Evolutionary conservation across 352 stramenopile species (phyloP), one percentile per base, ranked within the genome.

Genomic region (Pythium guiyangense): DNA sequence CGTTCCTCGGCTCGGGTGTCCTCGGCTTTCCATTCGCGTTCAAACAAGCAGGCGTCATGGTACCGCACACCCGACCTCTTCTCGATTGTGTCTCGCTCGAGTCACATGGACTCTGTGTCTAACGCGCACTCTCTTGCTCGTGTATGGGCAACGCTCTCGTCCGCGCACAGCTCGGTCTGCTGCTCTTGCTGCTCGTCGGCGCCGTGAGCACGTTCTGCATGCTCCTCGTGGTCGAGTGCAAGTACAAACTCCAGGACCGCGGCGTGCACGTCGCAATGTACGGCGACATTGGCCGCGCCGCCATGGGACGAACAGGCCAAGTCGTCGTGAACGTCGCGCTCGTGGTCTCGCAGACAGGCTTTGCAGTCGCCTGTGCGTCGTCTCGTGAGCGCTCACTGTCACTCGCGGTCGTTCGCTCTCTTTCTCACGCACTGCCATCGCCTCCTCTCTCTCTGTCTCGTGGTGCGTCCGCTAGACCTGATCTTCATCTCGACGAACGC

Each of bases 11-110:
- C 25, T 95, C 92, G 8, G 92, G 92, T 31, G 80, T 97, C 11
- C 69, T 98, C 22, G 92, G 90, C 0, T 63, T 97, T 11, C 92
- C 92, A 9, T 95, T 90, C 68, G 92, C 90, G n/a, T 97, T 98
- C 67, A 81, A 79, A 29, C 76, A 90, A 52, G 86, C 74, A 29
- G 92, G 92, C 25, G 94, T 96, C 52, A 49, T 97, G 43, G 80
- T 91, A 26, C 63, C 79, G 40, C 35, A 40, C n/a, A n/a, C n/a
- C n/a, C 6, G 6, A 14, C 26, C 1, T 3, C 17, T 20, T 15
- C 12, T 40, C 35, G 35, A 14, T 12, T 14, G 35, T 40, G 12
- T 12, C 6, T n/a, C n/a, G n/a, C n/a, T n/a, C n/a, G n/a, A n/a
- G n/a, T n/a, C n/a, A n/a, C n/a, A n/a, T n/a, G n/a, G n/a, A n/a